Base-by-base conservation (phyloP, 1,139 yeast species). In the Suhomyces bribrorum region DNA sequence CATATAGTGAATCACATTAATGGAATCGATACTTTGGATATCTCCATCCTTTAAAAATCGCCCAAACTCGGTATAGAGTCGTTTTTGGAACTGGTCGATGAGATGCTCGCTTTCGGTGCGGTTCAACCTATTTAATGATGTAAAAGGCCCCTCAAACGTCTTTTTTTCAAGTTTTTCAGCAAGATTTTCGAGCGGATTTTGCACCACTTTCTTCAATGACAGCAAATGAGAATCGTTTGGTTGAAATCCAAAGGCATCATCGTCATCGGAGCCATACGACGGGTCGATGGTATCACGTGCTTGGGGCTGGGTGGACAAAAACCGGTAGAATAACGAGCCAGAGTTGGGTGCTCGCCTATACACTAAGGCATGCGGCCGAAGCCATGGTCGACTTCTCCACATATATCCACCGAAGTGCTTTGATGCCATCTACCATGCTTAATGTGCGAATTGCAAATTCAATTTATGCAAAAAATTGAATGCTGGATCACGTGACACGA, bases 1-100 rank as follows among this genome's bases (percentile, higher is more conserved):
- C 29, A 66, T 49, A 35, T 46, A 66, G 42, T 65, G 66, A 1
- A 53, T 49, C 4, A 58, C 26, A 11, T 17, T 32, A 14, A 43
- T 27, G 18, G 25, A 27, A 24, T 36, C 12, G 22, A 25, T 37
- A 14, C 30, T 28, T 8, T 12, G 7, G 7, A 27, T 7, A 16
- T 30, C 31, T 3, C 22, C 16, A 9, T 31, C 15, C 13, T 20
- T 12, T 11, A 29, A 14, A 24, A 38, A 34, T 14, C 8, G 27
- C n/a, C 22, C 26, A 28, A 43, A 36, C 17, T 45, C 41, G 3
- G 18, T 12, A 11, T n/a, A 7, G 7, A 45, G 24, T 14, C 36
- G 22, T 4, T 25, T 17, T 5, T 28, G 29, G 29, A 46, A 36
- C 11, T 15, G 12, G 12, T 31, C 26, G 12, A 46, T n/a, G 5